A percentile compares a stretch with the other conserved stretches of the same genome.
These are phyloP conservation scores for Leishmania martiniquensis DNA, from an alignment of 208 protist species.

Conservation along the genomic window DNA sequence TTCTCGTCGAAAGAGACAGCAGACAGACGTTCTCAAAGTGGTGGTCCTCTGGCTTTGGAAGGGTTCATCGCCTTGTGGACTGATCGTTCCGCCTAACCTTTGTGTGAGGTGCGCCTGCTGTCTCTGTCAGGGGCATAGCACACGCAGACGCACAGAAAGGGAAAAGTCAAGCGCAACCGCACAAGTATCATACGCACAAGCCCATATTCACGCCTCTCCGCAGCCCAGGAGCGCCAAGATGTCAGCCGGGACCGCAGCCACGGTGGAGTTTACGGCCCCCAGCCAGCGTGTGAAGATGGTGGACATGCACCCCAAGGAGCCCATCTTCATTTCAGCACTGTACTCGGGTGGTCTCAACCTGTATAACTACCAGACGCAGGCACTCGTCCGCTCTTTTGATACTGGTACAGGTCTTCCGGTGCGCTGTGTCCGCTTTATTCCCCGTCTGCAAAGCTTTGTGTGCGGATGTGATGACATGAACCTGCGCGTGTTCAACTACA, in stretches of 20 bases:
- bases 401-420: conserved; percentile 93
- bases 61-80: neutral
- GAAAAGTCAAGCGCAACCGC: neutral
- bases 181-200: neutral
- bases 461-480: conserved; percentile 96
- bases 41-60: neutral
- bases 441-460: conserved; percentile 97
- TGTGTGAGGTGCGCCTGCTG: conserved; percentile 2
- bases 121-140: neutral
- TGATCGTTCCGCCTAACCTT: neutral
- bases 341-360: conserved; percentile 96
- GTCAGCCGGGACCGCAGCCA: conserved; percentile 21
- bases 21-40: neutral
- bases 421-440: conserved; percentile 96
- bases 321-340: conserved; percentile 94
- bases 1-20: neutral
- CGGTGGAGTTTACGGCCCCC: conserved; percentile 71
- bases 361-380: conserved; percentile 98
- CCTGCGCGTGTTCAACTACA: conserved; percentile 98
- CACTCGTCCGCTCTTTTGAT: conserved; percentile 97
- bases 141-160: neutral
- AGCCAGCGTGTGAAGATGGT: conserved; percentile 99
- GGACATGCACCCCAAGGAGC: conserved; percentile 98
- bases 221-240: neutral
- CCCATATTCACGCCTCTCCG: neutral